These are phyloP conservation scores for Furcasterigmium sp. DNA, from an alignment of 2,329 filamentous ascomycete species.

Conservation along the genomic window DNA sequence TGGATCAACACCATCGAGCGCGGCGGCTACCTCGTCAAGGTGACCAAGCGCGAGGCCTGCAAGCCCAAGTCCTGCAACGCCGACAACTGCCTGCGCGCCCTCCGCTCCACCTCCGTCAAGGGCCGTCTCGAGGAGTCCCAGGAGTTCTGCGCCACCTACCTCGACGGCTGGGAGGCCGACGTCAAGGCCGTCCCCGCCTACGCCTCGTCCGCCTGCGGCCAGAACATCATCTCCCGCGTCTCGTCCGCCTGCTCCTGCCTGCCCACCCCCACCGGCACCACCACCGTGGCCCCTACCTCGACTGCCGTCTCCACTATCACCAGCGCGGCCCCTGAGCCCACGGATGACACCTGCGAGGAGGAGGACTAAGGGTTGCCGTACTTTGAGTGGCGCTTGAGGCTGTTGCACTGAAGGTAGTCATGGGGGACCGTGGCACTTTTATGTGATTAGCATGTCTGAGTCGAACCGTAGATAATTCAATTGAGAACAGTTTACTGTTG, in stretches of 20 bases:
- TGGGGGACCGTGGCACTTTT: no score
- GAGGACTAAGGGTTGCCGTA: no score
- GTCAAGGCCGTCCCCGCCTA: slow-evolving; percentile 6
- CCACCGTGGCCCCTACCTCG: no score
- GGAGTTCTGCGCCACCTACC: slow-evolving; percentile 9
- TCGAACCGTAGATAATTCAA: no score
- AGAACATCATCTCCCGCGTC: slow-evolving; percentile 11
- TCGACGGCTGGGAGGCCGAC: slow-evolving; percentile 7
- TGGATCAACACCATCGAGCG: slow-evolving; percentile 36
- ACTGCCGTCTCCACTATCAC: no score
- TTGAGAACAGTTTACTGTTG: no score
- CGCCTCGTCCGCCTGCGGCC: slow-evolving; percentile 7
- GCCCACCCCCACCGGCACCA: slow-evolving; percentile 8
- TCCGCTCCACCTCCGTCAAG: slow-evolving; percentile 5
- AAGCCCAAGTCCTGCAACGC: slow-evolving; percentile 10
- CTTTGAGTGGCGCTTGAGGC: no score
- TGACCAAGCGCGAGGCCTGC: slow-evolving; percentile 11
- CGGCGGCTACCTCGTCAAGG: slow-evolving; percentile 31
- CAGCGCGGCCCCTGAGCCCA: no score
- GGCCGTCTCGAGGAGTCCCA: slow-evolving; percentile 10
- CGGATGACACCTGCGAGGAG: no score
- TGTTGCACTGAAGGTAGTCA: no score
- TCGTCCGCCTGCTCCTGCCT: slow-evolving; percentile 10
- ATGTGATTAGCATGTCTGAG: no score
- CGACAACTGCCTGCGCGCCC: slow-evolving; percentile 12